Evolutionary conservation across 495 filamentous ascomycete genomes (phyloP), one percentile per base, ranked within the genome.

Genomic region (Penicillium coprophilum): DNA sequence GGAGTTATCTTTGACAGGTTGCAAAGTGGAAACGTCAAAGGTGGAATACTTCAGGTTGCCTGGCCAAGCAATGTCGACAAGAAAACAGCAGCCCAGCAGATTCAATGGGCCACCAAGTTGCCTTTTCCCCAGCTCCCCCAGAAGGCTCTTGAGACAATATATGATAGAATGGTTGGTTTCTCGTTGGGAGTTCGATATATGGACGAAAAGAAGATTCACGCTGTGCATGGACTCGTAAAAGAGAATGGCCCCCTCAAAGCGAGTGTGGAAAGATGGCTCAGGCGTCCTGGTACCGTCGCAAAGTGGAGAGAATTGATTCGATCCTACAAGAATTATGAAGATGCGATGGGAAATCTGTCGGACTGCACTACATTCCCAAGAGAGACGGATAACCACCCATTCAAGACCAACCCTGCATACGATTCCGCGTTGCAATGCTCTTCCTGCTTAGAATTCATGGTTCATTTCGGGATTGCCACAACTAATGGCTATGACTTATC

Each of bases 191-290:
- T 36, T 23, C 46, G 31, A 49, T 49, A 49, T 36, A 49, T 49
- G 46, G 46, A 49, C 3, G 46, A 34, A 36, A n/a, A 15, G 30
- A 49, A 49, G 46, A 49, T 49, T 11, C 46, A 49, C 31, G 20
- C 46, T 11, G 5, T 49, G 9, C 46, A 49, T 36, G 19, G 20
- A n/a, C 46, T 49, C 1, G 17, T 36, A 24, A 21, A 10, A 24
- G 30, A 17, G 30, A 19, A 21, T 9, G 19, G 30, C 9, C 10
- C 28, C 2, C 48, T 51, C 21, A 36, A 12, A 20, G 6, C 32
- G 0, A 39, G 34, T 9, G 23, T 38, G 7, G 21, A 40, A 10
- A 38, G n/a, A 15, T 51, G 32, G 48, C n/a, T 51, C 15, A 27
- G 17, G 9, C 8, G 34, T 2, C 13, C 15, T 10, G 34, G 39